Evolutionary conservation across 495 filamentous ascomycete species (phyloP).

Genomic region (Trypethelium eluteriae): DNA sequence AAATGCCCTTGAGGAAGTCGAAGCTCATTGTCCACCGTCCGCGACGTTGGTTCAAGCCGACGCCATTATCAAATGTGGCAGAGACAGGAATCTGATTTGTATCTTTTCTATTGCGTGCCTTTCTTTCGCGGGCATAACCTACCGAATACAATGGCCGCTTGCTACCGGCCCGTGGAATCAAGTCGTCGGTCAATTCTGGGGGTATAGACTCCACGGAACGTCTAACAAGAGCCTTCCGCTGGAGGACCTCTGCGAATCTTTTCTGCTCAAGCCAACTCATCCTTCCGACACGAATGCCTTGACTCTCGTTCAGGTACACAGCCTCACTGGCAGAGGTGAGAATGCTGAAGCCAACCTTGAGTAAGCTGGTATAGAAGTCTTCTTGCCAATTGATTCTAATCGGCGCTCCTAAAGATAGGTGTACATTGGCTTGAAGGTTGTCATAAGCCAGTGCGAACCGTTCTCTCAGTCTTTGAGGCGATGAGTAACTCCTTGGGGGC

Average conservation of each 20-base stretch:
- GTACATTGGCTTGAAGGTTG: slow-evolving; percentile 87
- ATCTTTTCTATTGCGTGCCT: slow-evolving; percentile 38
- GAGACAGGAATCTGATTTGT: slow-evolving; percentile 28
- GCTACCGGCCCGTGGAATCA: slow-evolving; percentile 38
- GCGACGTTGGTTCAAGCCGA: slow-evolving; percentile 67
- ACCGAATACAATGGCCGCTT: slow-evolving; percentile 20
- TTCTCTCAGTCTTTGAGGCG: slow-evolving; percentile 40
- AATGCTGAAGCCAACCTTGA: slow-evolving; percentile 75
- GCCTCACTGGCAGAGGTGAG: slow-evolving; percentile 91
- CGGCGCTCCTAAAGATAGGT: slow-evolving; percentile 52
- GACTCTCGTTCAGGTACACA: slow-evolving; percentile 88
- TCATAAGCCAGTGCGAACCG: slow-evolving; percentile 60
- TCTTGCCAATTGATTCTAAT: slow-evolving; percentile 74
- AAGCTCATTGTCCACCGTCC: slow-evolving; percentile 64
- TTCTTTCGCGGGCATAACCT: slow-evolving; percentile 61
- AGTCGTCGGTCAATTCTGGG: slow-evolving; percentile 27
- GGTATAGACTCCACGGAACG: slow-evolving; percentile 24
- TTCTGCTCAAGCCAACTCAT: slow-evolving; percentile 93
- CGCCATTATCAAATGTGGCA: slow-evolving; percentile 47
- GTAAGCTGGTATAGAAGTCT: slow-evolving; percentile 88
- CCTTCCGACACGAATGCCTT: slow-evolving; percentile 59
- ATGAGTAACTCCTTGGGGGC: slow-evolving; percentile 42
- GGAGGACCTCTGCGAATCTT: slow-evolving; percentile 50
- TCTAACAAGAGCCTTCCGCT: slow-evolving; percentile 22
- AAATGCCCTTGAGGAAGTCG: slow-evolving; percentile 66